These are phyloP conservation scores for Eutypella sp. DNA, from an alignment of 2,329 filamentous ascomycete genomes.

Conservation along the genomic window DNA sequence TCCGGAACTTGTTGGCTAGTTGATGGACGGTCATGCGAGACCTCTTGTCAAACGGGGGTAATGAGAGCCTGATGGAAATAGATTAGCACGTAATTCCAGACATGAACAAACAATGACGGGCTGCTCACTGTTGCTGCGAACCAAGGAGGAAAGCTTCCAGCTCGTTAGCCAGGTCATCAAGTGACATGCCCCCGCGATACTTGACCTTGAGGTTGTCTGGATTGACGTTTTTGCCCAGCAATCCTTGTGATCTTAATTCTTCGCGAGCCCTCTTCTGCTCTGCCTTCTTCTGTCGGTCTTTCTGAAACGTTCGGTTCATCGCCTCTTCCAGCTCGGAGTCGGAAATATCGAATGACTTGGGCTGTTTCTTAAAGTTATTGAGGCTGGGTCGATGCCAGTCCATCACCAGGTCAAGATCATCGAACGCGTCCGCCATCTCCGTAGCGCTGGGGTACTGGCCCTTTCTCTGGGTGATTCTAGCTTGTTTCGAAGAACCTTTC, in stretches of 20 bases:
- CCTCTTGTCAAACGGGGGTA: conserved; percentile 80
- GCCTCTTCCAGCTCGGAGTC: conserved; percentile 63
- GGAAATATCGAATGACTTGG: conserved; percentile 51
- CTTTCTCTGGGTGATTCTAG: conserved; percentile 19
- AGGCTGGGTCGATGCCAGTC: conserved; percentile 71
- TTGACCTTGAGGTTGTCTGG: conserved; percentile 60
- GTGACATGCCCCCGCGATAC: conserved; percentile 66
- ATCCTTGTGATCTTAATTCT: conserved; percentile 58
- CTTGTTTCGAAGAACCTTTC: conserved; percentile 20
- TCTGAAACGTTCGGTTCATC: conserved; percentile 57
- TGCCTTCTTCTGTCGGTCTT: conserved; percentile 67
- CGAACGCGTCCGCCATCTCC: conserved; percentile 44
- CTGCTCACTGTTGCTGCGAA: conserved; percentile 56
- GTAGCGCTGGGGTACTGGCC: conserved; percentile 35
- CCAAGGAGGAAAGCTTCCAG: conserved; percentile 66
- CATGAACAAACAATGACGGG: conserved; percentile 7
- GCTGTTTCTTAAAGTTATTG: conserved; percentile 57
- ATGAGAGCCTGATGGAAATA: conserved; percentile 50
- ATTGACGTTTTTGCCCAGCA: conserved; percentile 56
- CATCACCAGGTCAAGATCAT: conserved; percentile 80
- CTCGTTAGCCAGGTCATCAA: conserved; percentile 67
- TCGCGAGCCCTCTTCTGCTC: conserved; percentile 66
- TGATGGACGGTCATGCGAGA: conserved; percentile 77
- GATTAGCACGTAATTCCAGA: conserved; percentile 1
- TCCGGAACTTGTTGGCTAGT: conserved; percentile 65